Evolutionary conservation across 257 asterid species (phyloP), one percentile per base, ranked within the genome.

Genomic region (Fraxinus anomala): DNA sequence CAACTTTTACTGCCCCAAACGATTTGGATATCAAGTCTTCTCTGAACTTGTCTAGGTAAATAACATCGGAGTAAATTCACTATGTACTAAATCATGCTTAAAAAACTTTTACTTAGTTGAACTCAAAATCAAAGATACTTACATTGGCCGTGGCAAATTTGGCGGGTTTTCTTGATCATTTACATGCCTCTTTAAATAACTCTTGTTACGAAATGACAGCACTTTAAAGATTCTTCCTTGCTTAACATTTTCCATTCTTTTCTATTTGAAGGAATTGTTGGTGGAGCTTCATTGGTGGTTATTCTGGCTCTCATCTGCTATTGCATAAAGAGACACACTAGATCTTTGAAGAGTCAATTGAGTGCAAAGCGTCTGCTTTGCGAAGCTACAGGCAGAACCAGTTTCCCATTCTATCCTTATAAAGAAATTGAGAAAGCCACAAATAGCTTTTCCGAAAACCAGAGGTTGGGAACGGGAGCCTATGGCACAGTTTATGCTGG

Each of bases 401-500:
- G 79, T 73, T 83, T 91, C 68, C 88, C 88, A 44, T 74, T 87
- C 77, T 89, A 81, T 31, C 81, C 89, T 68, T 91, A 89, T 82
- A 91, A 87, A 83, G 96, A 91, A 71, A 82, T 91, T 9, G 92
- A 89, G 75, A 83, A 85, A 76, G 96, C 96, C 36, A 89, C 96
- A 24, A 84, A 84, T 71, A 77, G 87, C 77, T 91, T 91, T 66
- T 76, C 89, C 0, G 94, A 91, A 21, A 85, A 82, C 42, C 88
- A 84, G 56, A 78, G 90, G 81, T 87, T 91, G 36, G 96, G 96
- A 76, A 91, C 91, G 16, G 96, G 96, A 6, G 96, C 96, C n/a
- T 88, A 89, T 61, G 96, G 96, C 68, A 91, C 94, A 19, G 96
- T 91, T 68, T 91, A 91, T 73, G 86, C 91, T 0, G 96, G 92